These are phyloP conservation scores for Kodamaea suecica DNA, from an alignment of 1,139 yeast genomes.

Conservation along the genomic window DNA sequence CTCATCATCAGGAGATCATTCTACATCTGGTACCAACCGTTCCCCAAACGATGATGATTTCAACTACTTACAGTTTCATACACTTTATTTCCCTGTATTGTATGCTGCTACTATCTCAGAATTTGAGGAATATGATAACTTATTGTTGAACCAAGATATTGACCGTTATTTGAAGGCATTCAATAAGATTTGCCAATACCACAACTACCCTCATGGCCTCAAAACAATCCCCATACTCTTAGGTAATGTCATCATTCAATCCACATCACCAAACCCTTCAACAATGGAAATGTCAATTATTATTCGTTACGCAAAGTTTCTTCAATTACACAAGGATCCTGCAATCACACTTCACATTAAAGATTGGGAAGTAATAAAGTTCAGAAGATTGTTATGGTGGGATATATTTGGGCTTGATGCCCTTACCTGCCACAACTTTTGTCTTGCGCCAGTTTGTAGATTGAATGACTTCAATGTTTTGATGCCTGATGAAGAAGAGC, in stretches of 20 bases:
- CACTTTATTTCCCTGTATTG: constrained; percentile 48
- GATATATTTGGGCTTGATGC: constrained; percentile 60
- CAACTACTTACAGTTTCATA: constrained; percentile 43
- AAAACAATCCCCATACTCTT: constrained; percentile 45
- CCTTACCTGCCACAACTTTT: constrained; percentile 54
- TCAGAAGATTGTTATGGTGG: constrained; percentile 63
- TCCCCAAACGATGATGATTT: constrained; percentile 18
- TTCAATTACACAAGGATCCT: constrained; percentile 60
- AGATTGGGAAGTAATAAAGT: constrained; percentile 47
- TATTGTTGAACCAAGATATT: constrained; percentile 48
- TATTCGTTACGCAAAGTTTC: constrained; percentile 52
- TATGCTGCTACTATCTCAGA: constrained; percentile 56
- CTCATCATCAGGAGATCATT: not conserved
- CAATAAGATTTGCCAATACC: constrained; percentile 47
- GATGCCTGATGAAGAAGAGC: constrained; percentile 50
- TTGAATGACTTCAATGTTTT: constrained; percentile 56
- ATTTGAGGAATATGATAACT: constrained; percentile 51
- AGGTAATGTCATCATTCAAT: constrained; percentile 52
- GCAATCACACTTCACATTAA: constrained; percentile 45
- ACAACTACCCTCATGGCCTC: constrained; percentile 52
- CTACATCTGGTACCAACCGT: constrained; percentile 1
- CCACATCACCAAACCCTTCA: constrained; percentile 56
- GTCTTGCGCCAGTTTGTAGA: constrained; percentile 55
- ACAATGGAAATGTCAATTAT: constrained; percentile 50
- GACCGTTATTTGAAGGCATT: constrained; percentile 46